Conservation (phyloP, 2,329 filamentous ascomycete genomes). For the Parastagonospora avenae region DNA sequence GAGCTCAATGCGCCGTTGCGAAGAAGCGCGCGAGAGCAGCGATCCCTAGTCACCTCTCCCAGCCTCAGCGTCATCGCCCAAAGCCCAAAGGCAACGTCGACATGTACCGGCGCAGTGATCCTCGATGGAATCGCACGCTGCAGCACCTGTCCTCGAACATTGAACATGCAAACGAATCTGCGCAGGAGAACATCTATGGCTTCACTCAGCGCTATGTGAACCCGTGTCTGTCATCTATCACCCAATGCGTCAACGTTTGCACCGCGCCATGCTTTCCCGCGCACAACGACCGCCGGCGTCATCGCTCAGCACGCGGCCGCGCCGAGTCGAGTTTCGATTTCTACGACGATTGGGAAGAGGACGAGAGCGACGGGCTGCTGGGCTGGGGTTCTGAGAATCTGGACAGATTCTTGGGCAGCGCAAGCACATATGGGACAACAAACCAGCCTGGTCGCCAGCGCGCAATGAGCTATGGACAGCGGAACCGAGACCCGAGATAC, state of each 20-base stretch:
- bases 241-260: slow-evolving; percentile 68
- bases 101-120: slow-evolving; percentile 72
- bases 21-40: slow-evolving; percentile 27
- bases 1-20: slow-evolving; percentile 33
- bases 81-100: slow-evolving; percentile 9
- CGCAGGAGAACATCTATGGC: slow-evolving; percentile 88
- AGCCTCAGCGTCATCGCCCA: slow-evolving; percentile 7
- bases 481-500: slow-evolving; percentile 52
- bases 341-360: slow-evolving; percentile 93
- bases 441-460: slow-evolving; percentile 71
- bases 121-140: slow-evolving; percentile 88
- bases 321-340: slow-evolving; percentile 94
- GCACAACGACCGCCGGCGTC: slow-evolving; percentile 75
- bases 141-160: slow-evolving; percentile 91
- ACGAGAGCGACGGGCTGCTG: slow-evolving; percentile 66
- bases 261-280: slow-evolving; percentile 75
- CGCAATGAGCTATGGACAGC: slow-evolving; percentile 88
- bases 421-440: slow-evolving; percentile 58
- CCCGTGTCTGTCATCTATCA: slow-evolving; percentile 75
- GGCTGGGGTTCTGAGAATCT: slow-evolving; percentile 84
- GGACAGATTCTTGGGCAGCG: slow-evolving; percentile 78
- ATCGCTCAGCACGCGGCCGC: slow-evolving; percentile 63
- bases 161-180: slow-evolving; percentile 86
- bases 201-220: slow-evolving; percentile 84
- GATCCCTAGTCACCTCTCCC: slow-evolving; percentile 5